phyloP scores from a whole-genome alignment of 75 land plant species.

The Cunninghamia lanceolata region DNA sequence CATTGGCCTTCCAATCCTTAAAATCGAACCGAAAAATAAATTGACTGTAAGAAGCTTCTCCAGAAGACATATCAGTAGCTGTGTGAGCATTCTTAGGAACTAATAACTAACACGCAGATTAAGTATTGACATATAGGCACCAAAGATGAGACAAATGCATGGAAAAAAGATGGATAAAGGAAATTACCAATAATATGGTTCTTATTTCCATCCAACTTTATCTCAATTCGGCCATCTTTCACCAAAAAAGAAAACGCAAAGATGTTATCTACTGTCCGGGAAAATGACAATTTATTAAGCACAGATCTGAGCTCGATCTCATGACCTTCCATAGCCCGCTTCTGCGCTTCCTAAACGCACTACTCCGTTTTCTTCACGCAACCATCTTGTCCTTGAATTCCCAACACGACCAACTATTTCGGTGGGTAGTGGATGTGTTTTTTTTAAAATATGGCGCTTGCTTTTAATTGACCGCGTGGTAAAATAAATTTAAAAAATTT shows the following conservation, averaged over 20 bases:
- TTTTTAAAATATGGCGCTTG: too few relatives aligned
- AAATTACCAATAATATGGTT: conserved; percentile 62
- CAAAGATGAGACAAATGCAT: background rate
- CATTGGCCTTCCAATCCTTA: conserved; percentile 70
- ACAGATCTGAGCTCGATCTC: too few relatives aligned
- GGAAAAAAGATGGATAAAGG: background rate
- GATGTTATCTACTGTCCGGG: conserved; percentile 91
- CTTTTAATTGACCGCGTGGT: too few relatives aligned
- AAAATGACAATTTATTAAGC: conserved; percentile 70
- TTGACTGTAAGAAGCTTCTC: conserved; percentile 49
- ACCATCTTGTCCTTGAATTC: too few relatives aligned
- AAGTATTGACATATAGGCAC: background rate
- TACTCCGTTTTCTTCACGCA: too few relatives aligned
- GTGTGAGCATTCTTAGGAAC: conserved; percentile 79
- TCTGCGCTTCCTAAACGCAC: too few relatives aligned
- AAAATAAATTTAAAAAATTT: too few relatives aligned
- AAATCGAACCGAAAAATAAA: conserved; percentile 76
- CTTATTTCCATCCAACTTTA: conserved; percentile 47
- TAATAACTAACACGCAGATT: conserved; percentile 20
- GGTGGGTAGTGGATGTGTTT: too few relatives aligned
- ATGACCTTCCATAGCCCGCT: too few relatives aligned
- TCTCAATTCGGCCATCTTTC: conserved; percentile 84
- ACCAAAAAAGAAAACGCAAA: conserved; percentile 89
- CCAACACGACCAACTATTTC: too few relatives aligned
- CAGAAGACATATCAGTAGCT: conserved; percentile 23